phyloP scores from a whole-genome alignment of 768 basidiomycete genomes.

The Suillus spraguei region DNA sequence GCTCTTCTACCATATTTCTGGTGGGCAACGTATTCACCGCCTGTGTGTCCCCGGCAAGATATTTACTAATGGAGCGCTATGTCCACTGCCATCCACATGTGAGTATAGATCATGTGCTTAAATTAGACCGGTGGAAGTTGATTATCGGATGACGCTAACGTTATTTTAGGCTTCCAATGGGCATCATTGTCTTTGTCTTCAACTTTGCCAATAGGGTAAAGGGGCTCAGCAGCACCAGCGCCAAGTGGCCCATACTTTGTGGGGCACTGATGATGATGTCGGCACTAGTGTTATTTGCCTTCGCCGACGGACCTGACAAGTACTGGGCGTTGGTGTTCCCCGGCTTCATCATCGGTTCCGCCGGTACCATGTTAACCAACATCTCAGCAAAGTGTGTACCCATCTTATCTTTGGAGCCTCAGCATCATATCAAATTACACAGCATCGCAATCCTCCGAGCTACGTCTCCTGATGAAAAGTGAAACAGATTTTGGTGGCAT shows the following conservation, averaged over 20 bases:
- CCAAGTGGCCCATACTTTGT: conserved; percentile 42
- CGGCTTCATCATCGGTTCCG: conserved; percentile 1
- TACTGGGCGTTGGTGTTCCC: conserved; percentile 39
- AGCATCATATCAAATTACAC: not conserved
- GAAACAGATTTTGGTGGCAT: not conserved
- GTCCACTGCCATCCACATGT: conserved; percentile 37
- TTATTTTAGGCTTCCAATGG: conserved; percentile 36
- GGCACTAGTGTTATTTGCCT: conserved; percentile 42
- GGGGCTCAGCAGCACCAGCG: conserved; percentile 26
- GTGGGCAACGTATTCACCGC: conserved; percentile 39
- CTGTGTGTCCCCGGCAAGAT: conserved; percentile 38
- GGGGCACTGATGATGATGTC: conserved; percentile 38
- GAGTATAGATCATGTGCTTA: not conserved
- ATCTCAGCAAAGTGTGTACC: conserved; percentile 43
- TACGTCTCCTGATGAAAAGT: conserved; percentile 27
- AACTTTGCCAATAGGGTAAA: conserved; percentile 36
- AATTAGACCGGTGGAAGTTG: not conserved
- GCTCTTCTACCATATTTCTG: conserved; percentile 42
- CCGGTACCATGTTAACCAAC: not conserved
- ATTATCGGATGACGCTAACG: not conserved
- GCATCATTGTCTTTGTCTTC: conserved; percentile 35
- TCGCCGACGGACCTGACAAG: conserved; percentile 35
- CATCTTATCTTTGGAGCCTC: not conserved
- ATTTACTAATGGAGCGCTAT: conserved; percentile 38
- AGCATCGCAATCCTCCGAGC: conserved; percentile 49